A percentile compares a stretch with the other conserved stretches of the same genome.
These are phyloP conservation scores for Hypomontagnella submonticulosa DNA, from an alignment of 495 filamentous ascomycete genomes.

Conservation along the genomic window DNA sequence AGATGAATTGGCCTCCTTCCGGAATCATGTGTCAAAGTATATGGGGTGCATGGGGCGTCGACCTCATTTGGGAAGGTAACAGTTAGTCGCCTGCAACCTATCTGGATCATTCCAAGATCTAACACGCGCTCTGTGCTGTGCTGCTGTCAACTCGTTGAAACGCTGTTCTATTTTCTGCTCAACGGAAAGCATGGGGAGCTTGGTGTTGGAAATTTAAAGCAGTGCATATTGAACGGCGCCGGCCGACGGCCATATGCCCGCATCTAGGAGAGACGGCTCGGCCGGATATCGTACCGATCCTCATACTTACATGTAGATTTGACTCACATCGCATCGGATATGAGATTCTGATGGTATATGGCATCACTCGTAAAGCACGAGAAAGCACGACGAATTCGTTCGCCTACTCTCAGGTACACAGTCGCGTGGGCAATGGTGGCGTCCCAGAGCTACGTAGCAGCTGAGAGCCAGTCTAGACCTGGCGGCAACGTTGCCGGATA, in stretches of 20 bases:
- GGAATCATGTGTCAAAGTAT: not conserved
- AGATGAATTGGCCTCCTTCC: constrained; percentile 2
- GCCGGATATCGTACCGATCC: constrained; percentile 1
- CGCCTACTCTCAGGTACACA: not conserved
- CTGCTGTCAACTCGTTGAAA: constrained; percentile 26
- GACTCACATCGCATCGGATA: constrained; percentile 4
- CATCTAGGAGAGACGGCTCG: constrained; percentile 9
- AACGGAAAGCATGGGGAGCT: constrained; percentile 3
- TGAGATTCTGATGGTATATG: constrained; percentile 6
- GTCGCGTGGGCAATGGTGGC: constrained; percentile 3
- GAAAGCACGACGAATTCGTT: too few relatives aligned
- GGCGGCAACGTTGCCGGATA: constrained; percentile 23
- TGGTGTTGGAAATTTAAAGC: not conserved
- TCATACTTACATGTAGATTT: not conserved
- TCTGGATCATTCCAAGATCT: constrained; percentile 20
- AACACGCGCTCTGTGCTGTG: constrained; percentile 18
- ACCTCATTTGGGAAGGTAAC: constrained; percentile 41
- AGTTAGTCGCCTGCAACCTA: constrained; percentile 23
- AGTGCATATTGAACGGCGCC: constrained; percentile 11
- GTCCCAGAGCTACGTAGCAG: constrained; percentile 4
- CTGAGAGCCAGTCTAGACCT: constrained; percentile 10
- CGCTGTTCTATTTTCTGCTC: constrained; percentile 39
- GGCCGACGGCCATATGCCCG: constrained; percentile 11
- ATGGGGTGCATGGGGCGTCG: not conserved
- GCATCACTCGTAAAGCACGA: constrained; percentile 4